Evolutionary conservation across 2,329 filamentous ascomycete species (phyloP).

Genomic region (Xylaria polymorpha): DNA sequence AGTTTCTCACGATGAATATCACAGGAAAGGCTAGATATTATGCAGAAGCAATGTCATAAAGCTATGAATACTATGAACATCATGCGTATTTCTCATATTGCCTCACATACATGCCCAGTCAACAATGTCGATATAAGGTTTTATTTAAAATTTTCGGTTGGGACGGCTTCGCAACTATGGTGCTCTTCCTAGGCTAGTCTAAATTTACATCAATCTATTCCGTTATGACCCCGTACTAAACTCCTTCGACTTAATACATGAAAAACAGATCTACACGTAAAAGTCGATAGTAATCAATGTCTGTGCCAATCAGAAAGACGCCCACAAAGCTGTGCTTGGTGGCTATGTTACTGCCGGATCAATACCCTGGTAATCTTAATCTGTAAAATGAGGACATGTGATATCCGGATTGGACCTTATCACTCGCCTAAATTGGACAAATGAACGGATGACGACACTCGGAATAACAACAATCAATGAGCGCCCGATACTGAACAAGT

Average conservation of each 20-base stretch:
- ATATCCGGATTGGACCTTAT: constrained; percentile 39
- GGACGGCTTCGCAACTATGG: constrained; percentile 13
- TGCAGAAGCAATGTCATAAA: too few species aligned
- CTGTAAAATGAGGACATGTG: constrained; percentile 39
- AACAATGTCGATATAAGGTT: background rate
- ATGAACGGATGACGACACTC: constrained; percentile 37
- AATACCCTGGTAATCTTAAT: constrained; percentile 34
- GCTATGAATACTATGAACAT: too few species aligned
- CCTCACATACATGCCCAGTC: background rate
- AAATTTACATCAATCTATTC: constrained; percentile 25
- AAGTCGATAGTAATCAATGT: constrained; percentile 6
- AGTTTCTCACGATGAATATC: too few species aligned
- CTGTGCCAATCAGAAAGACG: constrained; percentile 22
- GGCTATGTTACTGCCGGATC: constrained; percentile 35
- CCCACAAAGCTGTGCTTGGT: background rate
- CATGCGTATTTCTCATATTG: background rate
- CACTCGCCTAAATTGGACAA: constrained; percentile 40
- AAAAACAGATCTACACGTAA: background rate
- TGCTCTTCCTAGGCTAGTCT: background rate
- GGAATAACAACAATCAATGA: constrained; percentile 35
- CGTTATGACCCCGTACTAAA: background rate
- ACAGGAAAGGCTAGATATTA: too few species aligned
- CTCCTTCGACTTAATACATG: background rate
- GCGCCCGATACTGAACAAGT: constrained; percentile 17
- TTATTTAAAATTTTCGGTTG: constrained; percentile 23